Base-by-base conservation (phyloP, 176 grass and related monocot species). In the Raddia guianensis region DNA sequence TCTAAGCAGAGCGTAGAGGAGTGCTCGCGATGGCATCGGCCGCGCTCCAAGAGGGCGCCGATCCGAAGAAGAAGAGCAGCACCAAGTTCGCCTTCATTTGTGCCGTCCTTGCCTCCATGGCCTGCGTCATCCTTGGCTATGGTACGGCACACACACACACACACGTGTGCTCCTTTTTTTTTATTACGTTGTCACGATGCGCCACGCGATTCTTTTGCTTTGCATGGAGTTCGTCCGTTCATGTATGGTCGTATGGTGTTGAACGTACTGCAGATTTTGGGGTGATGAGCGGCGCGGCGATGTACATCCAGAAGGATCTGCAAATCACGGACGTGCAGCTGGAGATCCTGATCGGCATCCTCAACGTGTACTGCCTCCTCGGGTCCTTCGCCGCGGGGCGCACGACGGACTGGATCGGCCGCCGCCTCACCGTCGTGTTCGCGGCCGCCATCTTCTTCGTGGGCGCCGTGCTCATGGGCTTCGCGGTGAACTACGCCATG, bases 211-310 rank as follows among this genome's bases (percentile, higher is more conserved):
- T 35, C 16, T 66, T 81, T 27, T 8, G 19, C 54, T 51, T 47
- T 49, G 57, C 8, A 37, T 6, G 50, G 47, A 5, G 27, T 27
- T 50, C 66, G 19, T 3, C 1, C 10, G 12, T 51, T 13, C 56
- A 21, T 9, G 56, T 21, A 59, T 49, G n/a, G 14, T 14, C 37
- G 9, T 57, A 58, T 84, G 50, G 37, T 79, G 18, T 58, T 13
- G 10, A 46, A 27, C 27, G 27, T 32, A 4, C 9, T 20, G 12
- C 49, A 91, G 89, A 91, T 59, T 48, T 91, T 20, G 89, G 85
- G 51, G 89, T 91, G 63, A 91, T 91, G 89, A 91, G 89, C 63
- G 89, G 89, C 5, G 89, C 89, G 40, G 45, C 61, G 44, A 58
- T 87, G n/a, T 87, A 68, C 60, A 91, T 91, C 73, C 33, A 87